These are phyloP conservation scores for Saturnispora halmiae DNA, from an alignment of 805 yeast genomes.

Conservation along the genomic window DNA sequence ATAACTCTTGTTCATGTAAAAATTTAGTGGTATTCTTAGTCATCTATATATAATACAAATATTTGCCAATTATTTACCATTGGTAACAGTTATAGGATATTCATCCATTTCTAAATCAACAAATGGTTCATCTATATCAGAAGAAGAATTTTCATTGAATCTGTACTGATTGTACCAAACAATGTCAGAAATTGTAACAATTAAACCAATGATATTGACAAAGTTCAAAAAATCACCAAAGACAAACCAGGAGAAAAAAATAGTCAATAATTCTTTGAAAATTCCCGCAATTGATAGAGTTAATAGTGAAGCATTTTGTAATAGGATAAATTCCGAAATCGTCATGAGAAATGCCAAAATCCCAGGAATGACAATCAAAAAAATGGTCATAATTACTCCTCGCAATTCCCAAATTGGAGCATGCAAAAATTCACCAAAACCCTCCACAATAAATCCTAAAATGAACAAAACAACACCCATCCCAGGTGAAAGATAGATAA, in stretches of 20 bases:
- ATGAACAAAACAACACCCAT: constrained; percentile 59
- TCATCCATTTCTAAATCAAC: constrained; percentile 17
- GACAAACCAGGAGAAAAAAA: constrained; percentile 54
- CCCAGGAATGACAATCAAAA: constrained; percentile 71
- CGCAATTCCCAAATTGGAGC: constrained; percentile 58
- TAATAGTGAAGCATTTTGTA: constrained; percentile 73
- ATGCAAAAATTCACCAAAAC: constrained; percentile 40
- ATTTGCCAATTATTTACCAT: too few relatives aligned
- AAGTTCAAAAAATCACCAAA: constrained; percentile 65
- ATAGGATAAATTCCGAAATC: constrained; percentile 71
- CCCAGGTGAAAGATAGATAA: constrained; percentile 74
- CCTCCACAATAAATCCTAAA: constrained; percentile 65
- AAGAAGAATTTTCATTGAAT: constrained; percentile 24
- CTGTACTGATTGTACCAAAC: constrained; percentile 74
- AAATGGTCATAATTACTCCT: constrained; percentile 47
- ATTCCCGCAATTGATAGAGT: constrained; percentile 89
- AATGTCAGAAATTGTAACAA: constrained; percentile 69
- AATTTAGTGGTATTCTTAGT: too few relatives aligned
- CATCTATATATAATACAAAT: too few relatives aligned
- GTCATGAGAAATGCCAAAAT: constrained; percentile 84
- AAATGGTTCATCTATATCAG: constrained; percentile 13
- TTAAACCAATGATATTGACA: constrained; percentile 65
- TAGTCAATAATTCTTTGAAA: constrained; percentile 84
- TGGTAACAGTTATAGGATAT: too few relatives aligned
- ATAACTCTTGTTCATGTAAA: too few relatives aligned